A percentile compares a stretch with the other conserved stretches of the same genome.
These are phyloP conservation scores for Botryotinia calthae DNA, from an alignment of 2,329 filamentous ascomycete genomes.

Conservation along the genomic window DNA sequence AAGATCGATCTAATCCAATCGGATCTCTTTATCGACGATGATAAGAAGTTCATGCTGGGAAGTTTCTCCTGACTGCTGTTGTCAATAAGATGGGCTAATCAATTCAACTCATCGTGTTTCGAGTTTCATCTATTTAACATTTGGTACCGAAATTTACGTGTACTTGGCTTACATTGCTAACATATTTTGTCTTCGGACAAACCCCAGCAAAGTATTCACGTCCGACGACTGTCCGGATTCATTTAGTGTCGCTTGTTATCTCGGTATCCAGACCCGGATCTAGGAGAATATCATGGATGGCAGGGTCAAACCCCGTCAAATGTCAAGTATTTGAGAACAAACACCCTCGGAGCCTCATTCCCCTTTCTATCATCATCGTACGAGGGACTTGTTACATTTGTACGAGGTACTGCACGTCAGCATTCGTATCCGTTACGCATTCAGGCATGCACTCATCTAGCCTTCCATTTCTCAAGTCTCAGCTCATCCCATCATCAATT, in stretches of 20 bases:
- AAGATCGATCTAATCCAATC: background rate
- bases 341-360: background rate
- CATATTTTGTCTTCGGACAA: background rate
- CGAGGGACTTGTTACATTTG: background rate
- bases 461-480: conserved; percentile 5
- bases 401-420: conserved; percentile 1
- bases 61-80: background rate
- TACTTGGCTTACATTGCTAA: background rate
- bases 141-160: background rate
- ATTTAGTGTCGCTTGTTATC: background rate
- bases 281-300: background rate
- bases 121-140: background rate
- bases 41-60: background rate
- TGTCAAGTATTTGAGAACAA: background rate
- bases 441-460: background rate
- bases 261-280: conserved; percentile 7
- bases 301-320: background rate
- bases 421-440: conserved; percentile 4
- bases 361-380: background rate
- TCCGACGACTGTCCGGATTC: background rate
- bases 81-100: background rate
- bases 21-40: background rate
- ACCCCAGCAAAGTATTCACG: background rate
- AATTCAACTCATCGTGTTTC: background rate
- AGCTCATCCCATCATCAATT: conserved; percentile 15